Evolutionary conservation across 441 rosid genomes (phyloP).

Genomic region (Gossypium schwendimanii): DNA sequence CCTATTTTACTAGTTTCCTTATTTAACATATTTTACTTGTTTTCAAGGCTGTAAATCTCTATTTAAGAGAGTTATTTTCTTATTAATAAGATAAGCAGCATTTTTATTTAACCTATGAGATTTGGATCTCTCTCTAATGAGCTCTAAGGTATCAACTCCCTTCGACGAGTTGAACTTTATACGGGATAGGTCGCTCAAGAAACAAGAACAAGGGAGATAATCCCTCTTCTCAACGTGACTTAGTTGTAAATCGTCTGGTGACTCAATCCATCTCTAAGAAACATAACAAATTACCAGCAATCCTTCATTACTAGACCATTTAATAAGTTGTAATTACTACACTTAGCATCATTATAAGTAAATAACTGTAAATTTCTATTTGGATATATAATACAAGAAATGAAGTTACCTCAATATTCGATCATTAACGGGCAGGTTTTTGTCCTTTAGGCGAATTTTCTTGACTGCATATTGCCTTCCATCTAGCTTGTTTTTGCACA

Average conservation of each 20-base stretch:
- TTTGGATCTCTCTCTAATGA: background rate
- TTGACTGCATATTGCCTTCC: constrained; percentile 98
- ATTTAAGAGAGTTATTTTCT: background rate
- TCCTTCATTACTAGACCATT: background rate
- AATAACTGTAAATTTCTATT: constrained; percentile 7
- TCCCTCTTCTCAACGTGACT: background rate
- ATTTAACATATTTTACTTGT: background rate
- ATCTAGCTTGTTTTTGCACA: constrained; percentile 95
- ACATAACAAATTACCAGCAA: background rate
- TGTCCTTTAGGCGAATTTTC: constrained; percentile 91
- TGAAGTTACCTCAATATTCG: constrained; percentile 69
- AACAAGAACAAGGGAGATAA: background rate
- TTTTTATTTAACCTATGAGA: background rate
- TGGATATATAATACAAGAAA: background rate
- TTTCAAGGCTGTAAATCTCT: background rate
- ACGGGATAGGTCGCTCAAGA: background rate
- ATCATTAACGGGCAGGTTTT: constrained; percentile 64
- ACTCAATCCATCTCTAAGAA: background rate
- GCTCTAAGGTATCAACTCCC: background rate
- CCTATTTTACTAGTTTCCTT: background rate
- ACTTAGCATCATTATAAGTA: background rate
- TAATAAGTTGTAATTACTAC: background rate
- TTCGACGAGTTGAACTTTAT: background rate
- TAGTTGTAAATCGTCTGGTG: background rate
- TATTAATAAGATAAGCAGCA: background rate